Evolutionary conservation across 345 rosid species (phyloP), one percentile per base, ranked within the genome.

Genomic region (Luvunga scandens): DNA sequence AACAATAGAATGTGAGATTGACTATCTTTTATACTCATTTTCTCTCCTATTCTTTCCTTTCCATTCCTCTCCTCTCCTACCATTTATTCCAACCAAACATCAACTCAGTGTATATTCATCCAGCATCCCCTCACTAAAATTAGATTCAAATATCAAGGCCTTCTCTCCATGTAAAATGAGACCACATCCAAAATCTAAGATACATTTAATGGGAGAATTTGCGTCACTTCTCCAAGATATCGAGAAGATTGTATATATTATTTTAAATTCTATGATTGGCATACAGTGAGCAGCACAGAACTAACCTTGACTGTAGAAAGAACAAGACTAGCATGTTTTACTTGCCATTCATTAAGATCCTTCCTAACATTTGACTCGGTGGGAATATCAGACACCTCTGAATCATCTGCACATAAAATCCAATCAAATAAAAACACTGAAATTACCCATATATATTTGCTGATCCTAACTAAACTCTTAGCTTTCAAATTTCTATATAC

Each of bases 301-400:
- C 22, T 57, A 87, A 74, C 94, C 92, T 87, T 86, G 76, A 90
- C 91, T 2, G 89, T 77, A 9, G 83, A 79, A 64, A 90, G 90
- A 10, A 90, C 91, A 21, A 90, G 87, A 59, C 77, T 81, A 30
- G 91, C 92, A 75, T 90, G 94, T 76, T 85, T 85, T 75, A 76
- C 89, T 84, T 90, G 92, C 84, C 88, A 89, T 67, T 87, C 89
- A 0, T 86, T 86, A 74, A 87, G 94, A 85, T 90, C 94, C 84
- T 87, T 83, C 66, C 86, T 84, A 55, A 90, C 85, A 78, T 91
- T 91, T 36, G 92, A 89, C 77, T 80, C 80, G 1, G 84, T 66
- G 7, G 90, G 87, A 81, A 88, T 84, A 74, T 89, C 82, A 14
- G 84, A 85, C 76, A 87, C 78, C 39, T 83, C 87, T 9, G 87